These are phyloP conservation scores for Malassezia psittaci DNA, from an alignment of 1,284 basidiomycete species.

Conservation along the genomic window DNA sequence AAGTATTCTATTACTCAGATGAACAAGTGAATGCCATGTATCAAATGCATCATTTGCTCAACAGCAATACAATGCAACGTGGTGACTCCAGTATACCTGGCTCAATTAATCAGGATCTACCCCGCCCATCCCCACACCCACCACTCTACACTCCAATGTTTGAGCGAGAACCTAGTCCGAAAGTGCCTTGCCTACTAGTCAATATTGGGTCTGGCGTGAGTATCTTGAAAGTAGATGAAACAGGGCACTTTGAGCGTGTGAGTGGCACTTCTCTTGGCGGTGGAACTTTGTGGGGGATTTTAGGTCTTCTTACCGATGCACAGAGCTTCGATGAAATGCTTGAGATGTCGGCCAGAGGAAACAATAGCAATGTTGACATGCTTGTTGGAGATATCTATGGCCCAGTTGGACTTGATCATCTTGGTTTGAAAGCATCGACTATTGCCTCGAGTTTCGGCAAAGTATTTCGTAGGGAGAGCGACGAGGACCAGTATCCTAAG, in stretches of 20 bases:
- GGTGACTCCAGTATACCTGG: constrained; percentile 14
- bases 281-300: constrained; percentile 96
- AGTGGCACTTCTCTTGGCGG: constrained; percentile 94
- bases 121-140: constrained; percentile 81
- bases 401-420: constrained; percentile 54
- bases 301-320: constrained; percentile 90
- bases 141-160: constrained; percentile 83
- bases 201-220: constrained; percentile 98
- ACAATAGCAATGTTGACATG: constrained; percentile 94
- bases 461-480: constrained; percentile 70
- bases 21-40: constrained; percentile 60
- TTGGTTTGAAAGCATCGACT: constrained; percentile 86
- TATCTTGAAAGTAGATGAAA: constrained; percentile 91
- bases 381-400: constrained; percentile 98
- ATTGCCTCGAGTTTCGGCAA: constrained; percentile 98
- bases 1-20: constrained; percentile 98
- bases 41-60: constrained; percentile 14
- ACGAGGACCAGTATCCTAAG: not conserved
- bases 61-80: not conserved
- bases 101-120: constrained; percentile 52
- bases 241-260: constrained; percentile 88
- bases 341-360: constrained; percentile 77
- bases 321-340: constrained; percentile 97
- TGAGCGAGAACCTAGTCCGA: constrained; percentile 58
- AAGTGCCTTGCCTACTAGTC: constrained; percentile 89